Evolutionary conservation across 2,329 filamentous ascomycete species (phyloP).

Genomic region (Pyrenochaeta sp.): DNA sequence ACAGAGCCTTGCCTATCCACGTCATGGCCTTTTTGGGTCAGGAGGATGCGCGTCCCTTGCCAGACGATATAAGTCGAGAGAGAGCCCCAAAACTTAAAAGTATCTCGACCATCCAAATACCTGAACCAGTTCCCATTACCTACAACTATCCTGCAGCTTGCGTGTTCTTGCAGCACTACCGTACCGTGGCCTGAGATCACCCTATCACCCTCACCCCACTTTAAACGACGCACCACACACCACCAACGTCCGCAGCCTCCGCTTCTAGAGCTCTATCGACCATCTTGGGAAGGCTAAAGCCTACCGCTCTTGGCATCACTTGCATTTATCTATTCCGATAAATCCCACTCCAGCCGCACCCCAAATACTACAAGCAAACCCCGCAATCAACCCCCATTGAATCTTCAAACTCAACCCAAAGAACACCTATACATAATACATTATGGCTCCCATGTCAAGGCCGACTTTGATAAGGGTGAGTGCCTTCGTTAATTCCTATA

Average conservation of each 20-base stretch:
- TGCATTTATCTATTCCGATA: conserved; percentile 18
- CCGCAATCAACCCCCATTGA: conserved; percentile 1
- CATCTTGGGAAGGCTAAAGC: conserved; percentile 16
- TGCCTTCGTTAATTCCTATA: not conserved
- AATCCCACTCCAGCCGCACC: conserved; percentile 23
- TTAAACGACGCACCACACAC: conserved; percentile 15
- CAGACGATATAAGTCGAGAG: conserved; percentile 20
- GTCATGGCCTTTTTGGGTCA: conserved; percentile 35
- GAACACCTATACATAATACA: conserved; percentile 5
- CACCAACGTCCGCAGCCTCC: conserved; percentile 20
- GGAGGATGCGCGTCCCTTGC: conserved; percentile 24
- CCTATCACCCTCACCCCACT: conserved; percentile 23
- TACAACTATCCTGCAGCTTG: conserved; percentile 15
- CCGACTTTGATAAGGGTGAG: conserved; percentile 34
- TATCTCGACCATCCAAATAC: conserved; percentile 2
- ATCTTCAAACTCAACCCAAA: conserved; percentile 5
- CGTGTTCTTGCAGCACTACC: conserved; percentile 17
- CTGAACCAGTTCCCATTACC: conserved; percentile 7
- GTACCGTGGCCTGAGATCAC: conserved; percentile 18
- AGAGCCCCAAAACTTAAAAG: not conserved
- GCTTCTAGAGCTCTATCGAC: conserved; percentile 20
- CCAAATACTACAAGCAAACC: not conserved
- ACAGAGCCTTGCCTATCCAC: conserved; percentile 22
- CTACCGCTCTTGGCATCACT: conserved; percentile 23
- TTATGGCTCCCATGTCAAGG: conserved; percentile 30